These are phyloP conservation scores for Wickerhamiella allomyrinae DNA, from an alignment of 805 yeast species.

Conservation along the genomic window DNA sequence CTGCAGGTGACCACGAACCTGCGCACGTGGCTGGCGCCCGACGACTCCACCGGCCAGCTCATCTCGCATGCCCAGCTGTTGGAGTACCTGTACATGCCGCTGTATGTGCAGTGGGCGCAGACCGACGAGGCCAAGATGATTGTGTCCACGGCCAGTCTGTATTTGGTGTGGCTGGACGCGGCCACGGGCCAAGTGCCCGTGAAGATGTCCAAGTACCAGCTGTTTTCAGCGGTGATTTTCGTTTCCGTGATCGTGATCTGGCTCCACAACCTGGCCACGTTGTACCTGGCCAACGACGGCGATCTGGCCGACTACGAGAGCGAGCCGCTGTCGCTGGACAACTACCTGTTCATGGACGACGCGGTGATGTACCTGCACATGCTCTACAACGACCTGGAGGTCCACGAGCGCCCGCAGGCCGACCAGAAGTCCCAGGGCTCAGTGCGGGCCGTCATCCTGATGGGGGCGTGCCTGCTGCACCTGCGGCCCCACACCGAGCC, in stretches of 20 bases:
- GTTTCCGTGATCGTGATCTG: conserved; percentile 20
- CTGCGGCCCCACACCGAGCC: conserved; percentile 12
- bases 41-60: background rate
- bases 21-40: conserved; percentile 13
- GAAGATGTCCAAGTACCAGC: conserved; percentile 12
- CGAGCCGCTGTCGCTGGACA: conserved; percentile 8
- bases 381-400: conserved; percentile 6
- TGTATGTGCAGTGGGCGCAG: conserved; percentile 19
- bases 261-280: conserved; percentile 16
- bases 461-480: conserved; percentile 16
- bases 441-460: conserved; percentile 11
- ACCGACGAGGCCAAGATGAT: conserved; percentile 19
- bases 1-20: conserved; percentile 19
- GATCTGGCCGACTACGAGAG: background rate
- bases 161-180: conserved; percentile 18
- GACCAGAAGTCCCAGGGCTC: conserved; percentile 6
- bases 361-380: conserved; percentile 15
- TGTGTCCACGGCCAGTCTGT: conserved; percentile 18
- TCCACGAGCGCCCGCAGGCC: background rate
- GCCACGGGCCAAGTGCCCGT: conserved; percentile 14
- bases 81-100: conserved; percentile 19
- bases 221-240: conserved; percentile 19
- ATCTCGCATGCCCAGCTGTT: conserved; percentile 8
- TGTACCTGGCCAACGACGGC: background rate
- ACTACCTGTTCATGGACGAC: conserved; percentile 16